These are phyloP conservation scores for Nakazawaea wyomingensis DNA, from an alignment of 805 yeast genomes.

Conservation along the genomic window DNA sequence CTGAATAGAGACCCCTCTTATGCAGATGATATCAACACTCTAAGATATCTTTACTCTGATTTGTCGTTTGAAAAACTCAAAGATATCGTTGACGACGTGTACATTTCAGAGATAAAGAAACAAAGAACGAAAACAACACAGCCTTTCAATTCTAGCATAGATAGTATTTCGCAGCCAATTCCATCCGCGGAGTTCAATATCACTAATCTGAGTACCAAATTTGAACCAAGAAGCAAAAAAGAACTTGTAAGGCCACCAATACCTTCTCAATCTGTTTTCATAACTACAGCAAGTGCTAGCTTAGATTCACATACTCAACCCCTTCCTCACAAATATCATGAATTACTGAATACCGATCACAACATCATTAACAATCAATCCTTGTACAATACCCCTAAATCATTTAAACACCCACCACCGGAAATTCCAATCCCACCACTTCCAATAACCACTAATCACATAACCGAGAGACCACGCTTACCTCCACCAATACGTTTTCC, in stretches of 20 bases:
- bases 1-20: conserved; percentile 9
- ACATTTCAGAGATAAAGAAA: not conserved
- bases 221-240: not conserved
- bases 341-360: not conserved
- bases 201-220: too few species aligned
- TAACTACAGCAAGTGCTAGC: too few species aligned
- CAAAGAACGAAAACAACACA: not conserved
- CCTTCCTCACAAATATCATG: not conserved
- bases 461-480: not conserved
- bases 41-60: conserved; percentile 2
- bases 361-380: not conserved
- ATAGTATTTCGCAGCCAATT: too few species aligned
- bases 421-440: not conserved
- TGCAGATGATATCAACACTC: conserved; percentile 6
- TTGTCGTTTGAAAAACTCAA: conserved; percentile 3
- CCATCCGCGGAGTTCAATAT: too few species aligned
- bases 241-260: not conserved
- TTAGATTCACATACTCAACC: not conserved
- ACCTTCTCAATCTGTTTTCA: not conserved
- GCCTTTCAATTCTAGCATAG: too few species aligned
- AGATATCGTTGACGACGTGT: conserved; percentile 8
- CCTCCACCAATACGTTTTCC: not conserved
- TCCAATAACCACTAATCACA: not conserved
- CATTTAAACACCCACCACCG: not conserved
- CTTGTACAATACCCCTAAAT: not conserved